These are phyloP conservation scores for Escallonia herrerae DNA, from an alignment of 129 eudicot species.

Conservation along the genomic window DNA sequence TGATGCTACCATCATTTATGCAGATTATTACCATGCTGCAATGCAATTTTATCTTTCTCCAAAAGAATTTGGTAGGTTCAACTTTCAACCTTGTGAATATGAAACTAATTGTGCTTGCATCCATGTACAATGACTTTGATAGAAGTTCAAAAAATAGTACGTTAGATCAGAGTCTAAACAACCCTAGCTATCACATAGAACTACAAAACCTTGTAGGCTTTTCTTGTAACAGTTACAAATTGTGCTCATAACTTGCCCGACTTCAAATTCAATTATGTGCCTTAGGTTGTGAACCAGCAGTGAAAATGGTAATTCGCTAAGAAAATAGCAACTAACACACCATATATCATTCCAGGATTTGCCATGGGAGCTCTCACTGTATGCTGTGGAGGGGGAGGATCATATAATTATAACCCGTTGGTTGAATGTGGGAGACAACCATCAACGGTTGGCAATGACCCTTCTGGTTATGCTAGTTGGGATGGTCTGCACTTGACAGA, in stretches of 20 bases:
- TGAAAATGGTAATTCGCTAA: too few species aligned
- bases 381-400: conserved; percentile 86
- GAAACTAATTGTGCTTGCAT: too few species aligned
- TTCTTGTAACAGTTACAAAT: too few species aligned
- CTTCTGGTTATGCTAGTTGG: conserved; percentile 52
- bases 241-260: too few species aligned
- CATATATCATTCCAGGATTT: conserved; percentile 31
- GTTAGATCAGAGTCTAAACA: neutral
- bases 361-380: conserved; percentile 37
- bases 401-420: conserved; percentile 56
- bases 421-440: conserved; percentile 66
- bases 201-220: neutral
- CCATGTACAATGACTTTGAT: too few species aligned
- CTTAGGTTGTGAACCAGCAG: too few species aligned
- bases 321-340: too few species aligned
- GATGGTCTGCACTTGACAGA: conserved; percentile 73
- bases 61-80: conserved; percentile 33
- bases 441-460: conserved; percentile 38
- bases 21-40: conserved; percentile 53
- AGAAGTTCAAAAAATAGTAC: too few species aligned
- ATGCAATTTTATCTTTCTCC: conserved; percentile 40
- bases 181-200: neutral
- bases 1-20: conserved; percentile 37
- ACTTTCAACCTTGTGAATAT: too few species aligned
- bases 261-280: too few species aligned